Conservation (phyloP, 306 rosid genomes). For the Trifolium fragiferum region DNA sequence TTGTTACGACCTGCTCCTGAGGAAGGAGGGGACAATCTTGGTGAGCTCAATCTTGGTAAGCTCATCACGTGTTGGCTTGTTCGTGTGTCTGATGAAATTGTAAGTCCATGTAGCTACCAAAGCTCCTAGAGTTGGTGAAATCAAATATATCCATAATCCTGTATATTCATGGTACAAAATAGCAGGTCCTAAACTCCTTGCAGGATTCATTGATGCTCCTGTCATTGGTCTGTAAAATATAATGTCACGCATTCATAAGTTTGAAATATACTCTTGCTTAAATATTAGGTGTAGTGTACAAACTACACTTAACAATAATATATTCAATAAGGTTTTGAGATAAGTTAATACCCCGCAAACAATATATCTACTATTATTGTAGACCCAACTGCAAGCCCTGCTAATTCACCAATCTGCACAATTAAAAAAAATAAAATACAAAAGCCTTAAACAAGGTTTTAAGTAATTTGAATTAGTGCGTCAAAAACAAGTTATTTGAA, state of each 20-base stretch:
- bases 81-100: constrained; percentile 58
- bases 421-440: background rate
- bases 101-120: constrained; percentile 66
- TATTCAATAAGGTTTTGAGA: background rate
- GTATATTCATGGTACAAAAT: constrained; percentile 49
- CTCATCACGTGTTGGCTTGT: constrained; percentile 61
- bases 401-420: constrained; percentile 84
- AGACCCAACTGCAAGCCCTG: constrained; percentile 81
- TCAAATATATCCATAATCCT: constrained; percentile 66
- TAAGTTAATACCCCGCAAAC: constrained; percentile 72
- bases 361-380: constrained; percentile 75
- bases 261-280: background rate
- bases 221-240: constrained; percentile 65
- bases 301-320: background rate
- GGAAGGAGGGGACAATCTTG: constrained; percentile 61
- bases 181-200: constrained; percentile 90
- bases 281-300: background rate
- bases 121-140: constrained; percentile 67
- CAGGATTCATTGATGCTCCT: constrained; percentile 95
- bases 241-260: background rate
- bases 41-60: constrained; percentile 45
- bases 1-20: constrained; percentile 29
- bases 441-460: background rate
- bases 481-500: no score
- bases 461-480: background rate